Evolutionary conservation across 257 asterid genomes (phyloP).

Genomic region (Capsicum rhomboideum): DNA sequence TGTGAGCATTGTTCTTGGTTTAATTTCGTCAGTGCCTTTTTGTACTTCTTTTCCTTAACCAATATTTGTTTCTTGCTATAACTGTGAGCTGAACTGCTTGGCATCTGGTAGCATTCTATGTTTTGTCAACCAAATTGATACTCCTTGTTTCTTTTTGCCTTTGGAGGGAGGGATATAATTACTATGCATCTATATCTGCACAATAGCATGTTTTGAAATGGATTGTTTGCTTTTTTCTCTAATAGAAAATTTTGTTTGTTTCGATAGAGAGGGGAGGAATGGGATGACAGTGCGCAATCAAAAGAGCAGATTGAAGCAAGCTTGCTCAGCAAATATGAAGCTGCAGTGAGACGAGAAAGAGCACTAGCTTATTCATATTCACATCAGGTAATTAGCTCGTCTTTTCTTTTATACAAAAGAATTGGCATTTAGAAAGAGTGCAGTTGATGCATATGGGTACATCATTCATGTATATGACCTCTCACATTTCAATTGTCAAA

Average conservation of each 20-base stretch:
- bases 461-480: background rate
- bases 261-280: conserved; percentile 83
- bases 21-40: background rate
- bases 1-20: background rate
- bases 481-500: background rate
- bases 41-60: background rate
- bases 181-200: background rate
- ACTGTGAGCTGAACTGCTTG: background rate
- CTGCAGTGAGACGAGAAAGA: conserved; percentile 88
- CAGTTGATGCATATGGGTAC: background rate
- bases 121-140: background rate
- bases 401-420: background rate
- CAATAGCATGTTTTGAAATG: background rate
- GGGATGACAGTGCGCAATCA: conserved; percentile 86
- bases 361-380: conserved; percentile 91
- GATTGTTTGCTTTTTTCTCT: background rate
- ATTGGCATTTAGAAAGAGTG: background rate
- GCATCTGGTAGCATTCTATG: background rate
- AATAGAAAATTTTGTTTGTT: background rate
- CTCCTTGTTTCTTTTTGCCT: background rate
- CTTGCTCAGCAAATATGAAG: conserved; percentile 73
- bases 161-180: background rate
- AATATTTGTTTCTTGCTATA: background rate
- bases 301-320: conserved; percentile 73
- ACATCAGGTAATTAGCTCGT: conserved; percentile 64